Percentiles rank a stretch among this genome's conserved stretches.
phyloP scores from a whole-genome alignment of 306 rosid species.

The Trifolium repens region DNA sequence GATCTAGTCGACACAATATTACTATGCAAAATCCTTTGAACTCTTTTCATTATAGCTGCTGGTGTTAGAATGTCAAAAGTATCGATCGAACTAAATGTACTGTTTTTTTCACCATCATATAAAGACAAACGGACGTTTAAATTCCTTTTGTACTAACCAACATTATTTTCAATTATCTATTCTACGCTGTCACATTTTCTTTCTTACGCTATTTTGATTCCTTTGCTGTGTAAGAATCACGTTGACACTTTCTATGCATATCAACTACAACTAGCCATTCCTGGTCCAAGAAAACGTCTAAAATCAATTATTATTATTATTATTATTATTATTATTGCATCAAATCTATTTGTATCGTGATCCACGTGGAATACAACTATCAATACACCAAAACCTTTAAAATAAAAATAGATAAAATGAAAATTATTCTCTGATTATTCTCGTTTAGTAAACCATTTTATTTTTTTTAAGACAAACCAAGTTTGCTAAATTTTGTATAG shows the following conservation, averaged over 20 bases:
- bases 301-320: not conserved
- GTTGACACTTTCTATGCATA: conserved; percentile 16
- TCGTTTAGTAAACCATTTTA: not conserved
- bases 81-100: too few relatives aligned
- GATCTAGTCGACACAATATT: too few relatives aligned
- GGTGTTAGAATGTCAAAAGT: too few relatives aligned
- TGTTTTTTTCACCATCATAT: too few relatives aligned
- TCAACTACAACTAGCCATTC: not conserved
- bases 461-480: not conserved
- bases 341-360: conserved; percentile 2
- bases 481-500: not conserved
- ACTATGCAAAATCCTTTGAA: too few relatives aligned
- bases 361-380: conserved; percentile 14
- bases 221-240: not conserved
- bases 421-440: not conserved
- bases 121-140: too few relatives aligned
- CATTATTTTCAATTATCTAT: too few relatives aligned
- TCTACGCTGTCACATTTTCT: not conserved
- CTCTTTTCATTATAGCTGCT: too few relatives aligned
- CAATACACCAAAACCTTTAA: not conserved
- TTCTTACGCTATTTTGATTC: conserved; percentile 24
- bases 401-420: not conserved
- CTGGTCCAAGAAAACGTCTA: conserved; percentile 19
- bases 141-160: too few relatives aligned
- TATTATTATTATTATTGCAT: not conserved